Evolutionary conservation across 1,284 basidiomycete genomes (phyloP).

Genomic region (Ustilago crameri): DNA sequence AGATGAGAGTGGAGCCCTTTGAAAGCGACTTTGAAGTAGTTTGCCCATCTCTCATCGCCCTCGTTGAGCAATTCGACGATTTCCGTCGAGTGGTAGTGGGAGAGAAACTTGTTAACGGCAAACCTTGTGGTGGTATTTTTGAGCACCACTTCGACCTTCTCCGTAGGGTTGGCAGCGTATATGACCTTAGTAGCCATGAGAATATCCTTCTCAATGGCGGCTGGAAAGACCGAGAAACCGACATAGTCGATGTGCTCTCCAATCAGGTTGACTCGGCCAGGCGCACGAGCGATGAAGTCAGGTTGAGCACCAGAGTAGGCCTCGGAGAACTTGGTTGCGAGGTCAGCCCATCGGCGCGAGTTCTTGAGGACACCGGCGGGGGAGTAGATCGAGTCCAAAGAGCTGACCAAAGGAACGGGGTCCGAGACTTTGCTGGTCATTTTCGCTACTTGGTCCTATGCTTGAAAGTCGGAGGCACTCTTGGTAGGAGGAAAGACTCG

Average conservation of each 20-base stretch:
- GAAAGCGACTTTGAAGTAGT: slow-evolving; percentile 67
- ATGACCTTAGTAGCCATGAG: slow-evolving; percentile 62
- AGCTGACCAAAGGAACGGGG: slow-evolving; percentile 53
- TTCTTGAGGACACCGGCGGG: slow-evolving; percentile 45
- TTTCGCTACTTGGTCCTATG: not conserved
- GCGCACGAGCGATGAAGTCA: slow-evolving; percentile 64
- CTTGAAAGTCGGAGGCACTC: not conserved
- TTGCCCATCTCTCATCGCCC: slow-evolving; percentile 63
- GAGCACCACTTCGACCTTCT: slow-evolving; percentile 35
- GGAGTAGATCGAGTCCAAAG: slow-evolving; percentile 59
- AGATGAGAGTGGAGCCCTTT: slow-evolving; percentile 64
- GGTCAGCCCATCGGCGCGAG: slow-evolving; percentile 48
- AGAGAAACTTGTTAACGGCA: slow-evolving; percentile 42
- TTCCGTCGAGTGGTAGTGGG: slow-evolving; percentile 32
- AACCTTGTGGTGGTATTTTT: slow-evolving; percentile 59
- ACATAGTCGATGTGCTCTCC: slow-evolving; percentile 67
- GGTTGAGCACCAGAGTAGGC: slow-evolving; percentile 35
- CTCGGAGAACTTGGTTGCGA: slow-evolving; percentile 43
- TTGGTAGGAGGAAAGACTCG: not conserved
- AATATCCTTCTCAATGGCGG: slow-evolving; percentile 66
- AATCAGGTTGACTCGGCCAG: slow-evolving; percentile 66
- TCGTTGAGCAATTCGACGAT: slow-evolving; percentile 49
- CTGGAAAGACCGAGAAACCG: slow-evolving; percentile 64
- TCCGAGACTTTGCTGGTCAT: slow-evolving; percentile 44
- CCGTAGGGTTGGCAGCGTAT: slow-evolving; percentile 6